Evolutionary conservation across 139 green algal species (phyloP), one percentile per base, ranked within the genome.

Genomic region (Chlorella sp.): DNA sequence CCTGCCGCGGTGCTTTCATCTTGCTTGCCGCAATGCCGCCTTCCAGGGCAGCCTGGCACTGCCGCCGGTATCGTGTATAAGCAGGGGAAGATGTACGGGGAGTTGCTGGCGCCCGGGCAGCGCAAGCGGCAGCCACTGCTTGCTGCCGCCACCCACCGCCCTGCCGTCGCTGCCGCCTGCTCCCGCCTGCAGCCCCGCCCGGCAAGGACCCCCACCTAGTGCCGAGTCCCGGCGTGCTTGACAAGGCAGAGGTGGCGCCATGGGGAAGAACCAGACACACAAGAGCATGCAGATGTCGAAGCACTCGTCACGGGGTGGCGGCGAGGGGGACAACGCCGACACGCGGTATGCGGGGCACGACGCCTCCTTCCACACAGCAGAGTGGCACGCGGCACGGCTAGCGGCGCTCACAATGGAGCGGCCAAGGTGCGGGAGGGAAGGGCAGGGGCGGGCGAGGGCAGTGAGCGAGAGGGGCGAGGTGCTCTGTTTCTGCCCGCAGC

Each of bases 191-290:
- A 83, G 78, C 48, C 48, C 48, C 9, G 48, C 48, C n/a, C 48
- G 9, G 7, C 48, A 57, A 9, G 9, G 48, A 9, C 7, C 48
- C 48, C 48, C 48, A 57, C 48, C 48, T 57, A 57, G 48, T 57
- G 48, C 78, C 78, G 39, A 68, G 42, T 32, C 80, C 80, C 80
- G 48, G 37, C 60, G 34, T 19, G 18, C 11, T 2, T 19, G 36
- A 14, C 0, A 40, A 16, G n/a, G 42, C 37, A 90, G 76, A 36
- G 53, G 32, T 2, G 32, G 87, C 88, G 37, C 28, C 7, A 95
- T 95, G 92, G 92, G 92, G 28, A 95, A 95, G 91, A 95, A 95
- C n/a, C 92, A 95, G 88, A 78, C 86, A 53, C 92, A 95, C 92
- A 95, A 95, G 91, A 75, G 61, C 1, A 86, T 90, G 90, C 87